A percentile compares a stretch with the other conserved stretches of the same genome.
These are phyloP conservation scores for Triadica sebifera DNA, from an alignment of 345 rosid genomes.

Conservation along the genomic window DNA sequence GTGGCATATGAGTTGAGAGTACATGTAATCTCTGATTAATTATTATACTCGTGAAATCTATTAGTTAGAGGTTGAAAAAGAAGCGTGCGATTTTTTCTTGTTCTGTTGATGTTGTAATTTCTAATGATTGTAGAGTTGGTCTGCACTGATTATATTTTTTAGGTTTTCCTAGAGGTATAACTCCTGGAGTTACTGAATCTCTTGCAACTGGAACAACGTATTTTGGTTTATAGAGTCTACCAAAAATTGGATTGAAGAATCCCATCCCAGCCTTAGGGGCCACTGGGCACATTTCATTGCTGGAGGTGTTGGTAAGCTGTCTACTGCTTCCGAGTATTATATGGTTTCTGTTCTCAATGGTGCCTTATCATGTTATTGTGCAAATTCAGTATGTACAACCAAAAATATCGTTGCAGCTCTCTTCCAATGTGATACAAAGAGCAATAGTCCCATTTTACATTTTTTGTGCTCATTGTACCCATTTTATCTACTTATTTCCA, in stretches of 20 bases:
- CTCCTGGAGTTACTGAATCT: conserved; percentile 84
- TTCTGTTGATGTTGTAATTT: not conserved
- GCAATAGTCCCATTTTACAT: not conserved
- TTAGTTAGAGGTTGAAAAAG: not conserved
- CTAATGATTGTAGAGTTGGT: conserved; percentile 8
- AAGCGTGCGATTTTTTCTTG: not conserved
- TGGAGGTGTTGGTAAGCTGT: conserved; percentile 73
- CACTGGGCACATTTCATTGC: conserved; percentile 93
- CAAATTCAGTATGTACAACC: not conserved
- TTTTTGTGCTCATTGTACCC: not conserved
- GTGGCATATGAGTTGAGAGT: no score
- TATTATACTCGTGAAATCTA: not conserved
- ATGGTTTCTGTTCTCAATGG: not conserved
- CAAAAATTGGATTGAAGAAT: conserved; percentile 86
- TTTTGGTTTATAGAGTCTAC: conserved; percentile 95
- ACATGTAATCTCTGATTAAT: not conserved
- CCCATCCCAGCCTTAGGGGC: conserved; percentile 76
- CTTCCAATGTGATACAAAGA: no score
- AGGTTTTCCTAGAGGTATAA: conserved; percentile 91
- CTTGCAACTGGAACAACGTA: conserved; percentile 95
- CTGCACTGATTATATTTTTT: conserved; percentile 28
- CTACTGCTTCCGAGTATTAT: not conserved
- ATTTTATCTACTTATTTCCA: not conserved
- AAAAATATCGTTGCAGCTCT: no score
- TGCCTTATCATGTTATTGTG: not conserved